Evolutionary conservation across 495 filamentous ascomycete species (phyloP).

Genomic region (Hypoxylon trugodes): DNA sequence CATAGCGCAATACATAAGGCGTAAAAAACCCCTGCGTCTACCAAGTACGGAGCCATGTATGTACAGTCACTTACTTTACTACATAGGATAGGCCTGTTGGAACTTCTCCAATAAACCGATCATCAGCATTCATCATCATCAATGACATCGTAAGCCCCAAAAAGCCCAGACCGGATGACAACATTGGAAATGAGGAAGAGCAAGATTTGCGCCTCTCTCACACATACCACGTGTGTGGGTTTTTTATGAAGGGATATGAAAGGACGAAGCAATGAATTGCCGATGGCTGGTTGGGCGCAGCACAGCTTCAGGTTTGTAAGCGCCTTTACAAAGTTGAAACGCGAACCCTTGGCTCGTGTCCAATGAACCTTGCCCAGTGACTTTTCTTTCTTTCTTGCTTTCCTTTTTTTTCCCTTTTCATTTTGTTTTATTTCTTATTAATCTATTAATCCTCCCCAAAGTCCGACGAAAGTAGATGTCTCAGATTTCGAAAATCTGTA

Average conservation of each 20-base stretch:
- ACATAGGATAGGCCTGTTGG: conserved; percentile 13
- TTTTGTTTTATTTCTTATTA: conserved; percentile 12
- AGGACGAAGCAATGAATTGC: conserved; percentile 25
- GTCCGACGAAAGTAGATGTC: conserved; percentile 35
- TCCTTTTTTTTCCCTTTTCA: too few relatives aligned
- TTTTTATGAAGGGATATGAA: conserved; percentile 26
- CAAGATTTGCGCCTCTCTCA: neutral
- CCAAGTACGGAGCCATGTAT: too few relatives aligned
- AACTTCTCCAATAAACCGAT: conserved; percentile 21
- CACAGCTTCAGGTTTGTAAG: conserved; percentile 36
- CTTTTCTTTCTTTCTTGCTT: too few relatives aligned
- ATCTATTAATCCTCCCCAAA: conserved; percentile 26
- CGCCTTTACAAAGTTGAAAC: conserved; percentile 39
- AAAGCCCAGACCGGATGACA: conserved; percentile 4
- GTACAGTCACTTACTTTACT: too few relatives aligned
- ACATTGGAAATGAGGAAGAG: neutral
- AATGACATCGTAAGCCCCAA: conserved; percentile 16
- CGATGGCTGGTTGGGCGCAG: conserved; percentile 9
- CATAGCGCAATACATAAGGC: conserved; percentile 21
- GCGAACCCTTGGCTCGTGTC: conserved; percentile 40
- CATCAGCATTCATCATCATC: conserved; percentile 14
- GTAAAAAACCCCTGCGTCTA: conserved; percentile 11
- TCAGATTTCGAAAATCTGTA: conserved; percentile 32
- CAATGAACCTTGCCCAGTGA: conserved; percentile 25
- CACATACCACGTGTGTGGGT: conserved; percentile 5